Evolutionary conservation across 306 rosid species (phyloP).

Genomic region (Nissolia schottii): DNA sequence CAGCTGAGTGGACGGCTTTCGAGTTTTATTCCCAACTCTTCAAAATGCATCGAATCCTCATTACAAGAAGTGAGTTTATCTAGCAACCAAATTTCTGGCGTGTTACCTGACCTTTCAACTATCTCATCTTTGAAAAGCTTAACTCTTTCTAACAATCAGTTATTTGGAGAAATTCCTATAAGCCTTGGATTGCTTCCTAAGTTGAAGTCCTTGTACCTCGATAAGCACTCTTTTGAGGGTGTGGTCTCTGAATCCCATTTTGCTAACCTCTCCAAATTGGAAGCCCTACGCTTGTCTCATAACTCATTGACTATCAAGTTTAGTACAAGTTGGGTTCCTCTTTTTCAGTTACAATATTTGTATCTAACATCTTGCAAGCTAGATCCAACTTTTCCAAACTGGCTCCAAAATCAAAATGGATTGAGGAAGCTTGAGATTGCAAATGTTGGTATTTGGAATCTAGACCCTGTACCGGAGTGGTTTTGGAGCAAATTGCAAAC

Average conservation of each 20-base stretch:
- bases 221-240: background rate
- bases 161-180: background rate
- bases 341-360: background rate
- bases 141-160: background rate
- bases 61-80: background rate
- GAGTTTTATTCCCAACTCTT: background rate
- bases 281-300: rapidly evolving
- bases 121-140: background rate
- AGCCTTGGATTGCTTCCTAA: background rate
- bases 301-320: background rate
- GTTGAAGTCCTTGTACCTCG: background rate
- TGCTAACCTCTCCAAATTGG: background rate
- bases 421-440: rapidly evolving
- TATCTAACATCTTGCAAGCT: background rate
- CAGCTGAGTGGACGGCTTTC: background rate
- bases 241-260: background rate
- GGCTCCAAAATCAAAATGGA: background rate
- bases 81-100: background rate
- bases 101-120: background rate
- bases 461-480: background rate
- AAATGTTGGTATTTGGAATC: background rate
- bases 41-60: background rate
- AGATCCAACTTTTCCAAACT: background rate
- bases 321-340: slow-evolving; percentile 9
- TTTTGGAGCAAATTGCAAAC: background rate